Evolutionary conservation across 2,329 filamentous ascomycete species (phyloP).

Genomic region (Calonectria ilicicola): DNA sequence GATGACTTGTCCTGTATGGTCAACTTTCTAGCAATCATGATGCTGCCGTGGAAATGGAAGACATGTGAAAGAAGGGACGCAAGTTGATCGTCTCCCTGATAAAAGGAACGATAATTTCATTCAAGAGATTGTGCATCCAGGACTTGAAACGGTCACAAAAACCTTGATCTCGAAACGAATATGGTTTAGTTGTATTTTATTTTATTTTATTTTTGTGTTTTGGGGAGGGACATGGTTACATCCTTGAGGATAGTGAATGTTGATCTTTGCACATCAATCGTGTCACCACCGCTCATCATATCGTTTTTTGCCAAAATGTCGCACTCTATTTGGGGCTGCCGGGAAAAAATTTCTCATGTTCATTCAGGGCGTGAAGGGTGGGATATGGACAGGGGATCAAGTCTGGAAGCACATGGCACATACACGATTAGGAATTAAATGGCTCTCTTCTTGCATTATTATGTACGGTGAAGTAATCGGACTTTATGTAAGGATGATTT

Average conservation of each 20-base stretch:
- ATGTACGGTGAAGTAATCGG: neutral
- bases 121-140: neutral
- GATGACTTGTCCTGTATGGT: neutral
- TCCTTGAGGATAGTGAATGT: neutral
- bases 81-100: neutral
- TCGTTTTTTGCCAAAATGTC: neutral
- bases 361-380: neutral
- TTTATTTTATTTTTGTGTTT: neutral
- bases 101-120: neutral
- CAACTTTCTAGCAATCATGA: constrained; percentile 1
- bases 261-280: neutral
- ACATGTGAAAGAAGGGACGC: neutral
- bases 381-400: neutral
- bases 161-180: neutral
- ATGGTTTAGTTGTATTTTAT: too few relatives aligned
- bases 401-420: neutral
- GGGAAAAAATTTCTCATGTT: neutral
- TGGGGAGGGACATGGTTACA: neutral
- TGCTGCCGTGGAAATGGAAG: neutral
- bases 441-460: neutral
- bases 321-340: neutral
- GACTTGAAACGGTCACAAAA: neutral
- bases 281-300: neutral
- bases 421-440: neutral
- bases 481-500: neutral